Evolutionary conservation across 768 basidiomycete genomes (phyloP), one percentile per base, ranked within the genome.

Genomic region (Lentinula guzmanii): DNA sequence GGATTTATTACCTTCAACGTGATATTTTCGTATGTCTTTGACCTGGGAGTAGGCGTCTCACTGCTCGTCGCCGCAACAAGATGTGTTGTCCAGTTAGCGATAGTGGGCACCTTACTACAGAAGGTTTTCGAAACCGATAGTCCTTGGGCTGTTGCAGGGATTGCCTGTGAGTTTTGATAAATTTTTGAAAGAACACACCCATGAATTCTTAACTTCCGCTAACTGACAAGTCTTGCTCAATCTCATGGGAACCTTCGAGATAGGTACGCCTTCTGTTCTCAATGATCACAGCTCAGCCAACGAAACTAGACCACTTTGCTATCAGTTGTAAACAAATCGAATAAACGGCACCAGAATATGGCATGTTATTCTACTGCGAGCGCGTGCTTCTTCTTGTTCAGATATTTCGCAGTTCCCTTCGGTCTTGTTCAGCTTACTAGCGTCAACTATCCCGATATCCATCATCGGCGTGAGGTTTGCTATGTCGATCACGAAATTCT

Each of bases 391-490:
- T 15, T 1, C 9, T 8, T 24, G 24, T 41, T 45, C 41, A 43
- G 39, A 4, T 18, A 15, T n/a, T 41, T 7, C 9, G 24, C 13
- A 88, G 90, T 91, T 92, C 68, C 77, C 82, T 1, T 77, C 83
- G 0, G 83, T 92, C 5, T 73, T 93, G 4, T 58, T 83, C 10
- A 85, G 82, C 0, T 87, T 94, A 85, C 65, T 91, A 8, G 80
- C 78, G n/a, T 88, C 89, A 0, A 91, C 90, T 0, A 83, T 92
- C 35, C 90, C 91, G 0, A 84, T 92, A 28, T 89, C 92, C 1
- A 82, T 94, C 60, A 74, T 93, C 10, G 92, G 92, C 0, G 79
- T 83, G 1, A 80, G 82, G 5, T 93, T 82, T 65, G 89, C 91
- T 2, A 93, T 95, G 89, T 77, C 80, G 0, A 77, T 87, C 13